These are phyloP conservation scores for Endothia cerciana DNA, from an alignment of 2,329 filamentous ascomycete genomes.

Conservation along the genomic window DNA sequence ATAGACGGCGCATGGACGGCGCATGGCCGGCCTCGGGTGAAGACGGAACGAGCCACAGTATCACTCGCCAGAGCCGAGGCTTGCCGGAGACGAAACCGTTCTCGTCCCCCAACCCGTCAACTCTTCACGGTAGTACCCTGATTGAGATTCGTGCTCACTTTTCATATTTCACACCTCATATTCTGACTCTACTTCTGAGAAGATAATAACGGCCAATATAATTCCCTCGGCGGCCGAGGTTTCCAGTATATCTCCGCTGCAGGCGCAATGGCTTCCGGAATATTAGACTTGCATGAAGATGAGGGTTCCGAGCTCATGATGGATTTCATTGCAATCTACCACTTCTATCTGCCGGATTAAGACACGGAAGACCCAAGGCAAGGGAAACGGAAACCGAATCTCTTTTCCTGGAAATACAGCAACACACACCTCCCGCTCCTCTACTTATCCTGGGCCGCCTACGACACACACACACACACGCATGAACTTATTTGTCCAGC, in stretches of 20 bases:
- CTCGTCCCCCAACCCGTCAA: no score
- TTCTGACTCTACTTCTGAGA: no score
- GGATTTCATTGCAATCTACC: conserved; percentile 4
- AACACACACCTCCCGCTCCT: not conserved
- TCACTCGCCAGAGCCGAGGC: not conserved
- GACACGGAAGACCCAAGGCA: not conserved
- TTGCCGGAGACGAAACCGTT: no score
- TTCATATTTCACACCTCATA: no score
- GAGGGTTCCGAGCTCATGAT: not conserved
- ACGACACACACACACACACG: not conserved
- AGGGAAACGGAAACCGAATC: conserved; percentile 10
- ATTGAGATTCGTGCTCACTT: no score
- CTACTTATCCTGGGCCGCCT: conserved; percentile 5
- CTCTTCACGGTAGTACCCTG: no score
- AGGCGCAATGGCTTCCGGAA: not conserved
- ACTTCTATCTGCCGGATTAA: not conserved
- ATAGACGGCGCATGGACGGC: not conserved
- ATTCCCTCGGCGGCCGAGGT: not conserved
- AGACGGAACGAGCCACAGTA: conserved; percentile 9
- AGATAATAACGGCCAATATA: no score
- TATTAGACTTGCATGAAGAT: not conserved
- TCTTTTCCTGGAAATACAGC: not conserved
- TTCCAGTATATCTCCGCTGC: not conserved
- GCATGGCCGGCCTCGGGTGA: conserved; percentile 6
- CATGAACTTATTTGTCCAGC: conserved; percentile 27